Evolutionary conservation across 495 filamentous ascomycete species (phyloP), one percentile per base, ranked within the genome.

Genomic region (Hypomontagnella submonticulosa): DNA sequence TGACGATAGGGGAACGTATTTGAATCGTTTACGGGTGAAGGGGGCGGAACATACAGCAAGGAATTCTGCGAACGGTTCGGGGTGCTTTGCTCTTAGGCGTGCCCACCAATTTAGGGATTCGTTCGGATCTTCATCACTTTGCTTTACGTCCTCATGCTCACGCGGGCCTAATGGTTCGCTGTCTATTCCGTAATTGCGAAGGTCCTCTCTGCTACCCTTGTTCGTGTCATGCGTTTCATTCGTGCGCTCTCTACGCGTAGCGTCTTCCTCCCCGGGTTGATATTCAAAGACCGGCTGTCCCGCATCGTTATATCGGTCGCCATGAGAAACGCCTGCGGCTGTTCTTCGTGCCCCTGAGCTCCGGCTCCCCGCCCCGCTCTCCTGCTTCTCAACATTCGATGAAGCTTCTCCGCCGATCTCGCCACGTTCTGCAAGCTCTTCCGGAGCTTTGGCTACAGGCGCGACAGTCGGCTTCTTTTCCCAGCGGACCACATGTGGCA

Each of bases 71-170:
- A 86, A 63, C 15, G 82, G 74, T 47, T 80, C 76, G 12, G 81
- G 79, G 54, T 83, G 80, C 42, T 81, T 79, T 0, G 80, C 80
- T 20, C 83, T 79, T 55, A 83, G 75, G 11, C 82, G 79, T 18
- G 80, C 81, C 83, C 83, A 85, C 55, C 79, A 80, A 4, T 81
- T 85, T 54, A 80, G 80, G 40, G 77, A 77, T 63, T 85, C 81
- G 65, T 83, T 73, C 12, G 80, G 72, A 57, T 81, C 75, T n/a
- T 76, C 75, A 36, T 81, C 78, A 9, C 77, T 75, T 15, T 68
- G 19, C 12, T 71, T 51, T 19, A 47, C 54, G 10, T 63, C 59
- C 2, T 53, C 65, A 18, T 66, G 38, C 11, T 70, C 61, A 2
- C 27, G 44, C 30, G 55, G 47, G 3, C 70, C 70, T 10, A 67